Percentiles rank a stretch among this genome's conserved stretches.
Evolutionary conservation across 2,329 filamentous ascomycete genomes (phyloP).

Genomic region (Akanthomyces lecanii): DNA sequence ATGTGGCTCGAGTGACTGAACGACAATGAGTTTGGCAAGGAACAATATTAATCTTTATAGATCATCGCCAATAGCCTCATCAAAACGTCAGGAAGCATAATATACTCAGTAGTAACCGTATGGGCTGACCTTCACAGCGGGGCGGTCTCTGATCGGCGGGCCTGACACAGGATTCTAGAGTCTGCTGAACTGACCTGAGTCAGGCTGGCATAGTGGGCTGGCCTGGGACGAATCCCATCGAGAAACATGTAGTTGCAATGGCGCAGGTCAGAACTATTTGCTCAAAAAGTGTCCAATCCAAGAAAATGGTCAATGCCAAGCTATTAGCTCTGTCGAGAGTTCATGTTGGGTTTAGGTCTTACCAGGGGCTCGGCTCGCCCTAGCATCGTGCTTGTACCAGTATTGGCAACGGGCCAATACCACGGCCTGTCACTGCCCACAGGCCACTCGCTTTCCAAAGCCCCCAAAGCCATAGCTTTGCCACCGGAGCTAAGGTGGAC

Average conservation of each 20-base stretch:
- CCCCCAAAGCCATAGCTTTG: not conserved
- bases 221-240: not conserved
- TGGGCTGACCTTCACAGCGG: not conserved
- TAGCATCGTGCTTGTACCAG: not conserved
- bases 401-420: not conserved
- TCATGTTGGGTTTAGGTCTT: not conserved
- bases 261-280: not conserved
- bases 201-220: not conserved
- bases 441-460: not conserved
- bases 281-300: not conserved
- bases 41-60: not conserved
- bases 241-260: not conserved
- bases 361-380: not conserved
- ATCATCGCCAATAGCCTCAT: not conserved
- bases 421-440: not conserved
- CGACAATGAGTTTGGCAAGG: not conserved
- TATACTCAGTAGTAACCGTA: too few species aligned
- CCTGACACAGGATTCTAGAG: too few species aligned
- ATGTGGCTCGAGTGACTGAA: not conserved
- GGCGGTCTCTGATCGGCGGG: not conserved
- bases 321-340: not conserved
- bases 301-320: not conserved
- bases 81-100: not conserved
- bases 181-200: not conserved
- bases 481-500: constrained; percentile 5